A percentile compares a stretch with the other conserved stretches of the same genome.
phyloP scores from a whole-genome alignment of 345 rosid genomes.

The Eucalyptus caleyi region DNA sequence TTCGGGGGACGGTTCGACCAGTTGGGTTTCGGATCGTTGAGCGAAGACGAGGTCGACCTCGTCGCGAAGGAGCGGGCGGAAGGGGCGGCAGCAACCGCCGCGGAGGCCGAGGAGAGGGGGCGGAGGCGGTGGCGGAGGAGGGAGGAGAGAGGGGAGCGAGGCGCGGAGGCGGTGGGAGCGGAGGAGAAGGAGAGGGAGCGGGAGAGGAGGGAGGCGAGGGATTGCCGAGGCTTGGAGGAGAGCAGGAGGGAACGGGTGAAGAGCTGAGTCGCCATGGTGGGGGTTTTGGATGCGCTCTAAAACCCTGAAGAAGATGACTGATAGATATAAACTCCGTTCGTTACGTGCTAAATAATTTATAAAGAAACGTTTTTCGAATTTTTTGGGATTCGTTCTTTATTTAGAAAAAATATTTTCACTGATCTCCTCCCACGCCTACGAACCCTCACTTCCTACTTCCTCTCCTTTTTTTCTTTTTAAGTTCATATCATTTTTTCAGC shows the following conservation, averaged over 20 bases:
- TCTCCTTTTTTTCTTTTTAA: too few relatives aligned
- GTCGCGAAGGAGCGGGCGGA: slow-evolving; percentile 25
- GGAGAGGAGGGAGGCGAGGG: slow-evolving; percentile 8
- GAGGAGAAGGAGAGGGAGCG: neutral
- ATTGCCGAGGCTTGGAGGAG: slow-evolving; percentile 5
- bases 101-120: slow-evolving; percentile 4
- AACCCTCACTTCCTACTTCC: too few relatives aligned
- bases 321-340: too few relatives aligned
- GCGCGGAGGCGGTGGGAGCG: neutral
- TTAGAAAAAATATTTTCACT: too few relatives aligned
- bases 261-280: slow-evolving; percentile 28
- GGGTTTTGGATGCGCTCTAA: neutral
- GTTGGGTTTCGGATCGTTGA: slow-evolving; percentile 67
- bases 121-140: neutral
- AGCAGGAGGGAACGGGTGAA: slow-evolving; percentile 25
- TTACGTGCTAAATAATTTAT: too few relatives aligned
- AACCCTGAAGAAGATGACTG: neutral
- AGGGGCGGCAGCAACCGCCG: neutral
- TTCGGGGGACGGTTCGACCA: slow-evolving; percentile 93
- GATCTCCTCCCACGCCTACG: too few relatives aligned
- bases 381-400: too few relatives aligned
- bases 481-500: too few relatives aligned
- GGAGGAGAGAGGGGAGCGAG: neutral
- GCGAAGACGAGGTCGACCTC: slow-evolving; percentile 44
- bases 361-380: too few relatives aligned